Conservation (phyloP, 2,329 filamentous ascomycete species). For the Ambrosiella xylebori region DNA sequence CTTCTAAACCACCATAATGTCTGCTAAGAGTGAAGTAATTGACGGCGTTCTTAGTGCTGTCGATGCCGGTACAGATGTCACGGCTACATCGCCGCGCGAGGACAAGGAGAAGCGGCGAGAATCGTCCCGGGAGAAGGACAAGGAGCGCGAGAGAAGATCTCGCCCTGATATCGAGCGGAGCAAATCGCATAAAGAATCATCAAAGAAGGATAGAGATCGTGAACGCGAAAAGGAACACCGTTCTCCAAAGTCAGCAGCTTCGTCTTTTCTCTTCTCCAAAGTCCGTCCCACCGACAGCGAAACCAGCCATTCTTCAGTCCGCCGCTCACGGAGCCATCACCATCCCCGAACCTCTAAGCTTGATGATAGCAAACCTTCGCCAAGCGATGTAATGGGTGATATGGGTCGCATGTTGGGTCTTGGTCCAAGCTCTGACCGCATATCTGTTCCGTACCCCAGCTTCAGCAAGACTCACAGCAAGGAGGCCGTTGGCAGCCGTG, state of each 20-base stretch:
- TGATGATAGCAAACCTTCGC: not conserved
- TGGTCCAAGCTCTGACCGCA: slow-evolving; percentile 24
- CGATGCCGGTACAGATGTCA: slow-evolving; percentile 8
- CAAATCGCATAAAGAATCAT: slow-evolving; percentile 20
- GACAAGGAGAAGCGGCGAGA: slow-evolving; percentile 8
- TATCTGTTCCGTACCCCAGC: slow-evolving; percentile 54
- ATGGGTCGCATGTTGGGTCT: slow-evolving; percentile 4
- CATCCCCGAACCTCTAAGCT: slow-evolving; percentile 22
- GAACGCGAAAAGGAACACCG: slow-evolving; percentile 23
- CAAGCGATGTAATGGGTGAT: slow-evolving; percentile 10
- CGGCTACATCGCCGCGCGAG: slow-evolving; percentile 7
- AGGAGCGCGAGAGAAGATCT: slow-evolving; percentile 9
- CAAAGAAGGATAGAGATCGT: slow-evolving; percentile 20
- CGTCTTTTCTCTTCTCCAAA: slow-evolving; percentile 16
- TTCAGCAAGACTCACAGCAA: slow-evolving; percentile 89
- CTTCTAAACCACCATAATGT: slow-evolving; percentile 3
- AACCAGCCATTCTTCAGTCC: slow-evolving; percentile 18
- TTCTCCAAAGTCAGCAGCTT: slow-evolving; percentile 22
- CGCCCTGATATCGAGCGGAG: slow-evolving; percentile 14
- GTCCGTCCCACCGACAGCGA: slow-evolving; percentile 25
- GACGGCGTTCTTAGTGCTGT: slow-evolving; percentile 7
- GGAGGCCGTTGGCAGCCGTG: slow-evolving; percentile 54
- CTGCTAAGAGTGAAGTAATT: slow-evolving; percentile 10
- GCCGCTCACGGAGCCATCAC: slow-evolving; percentile 16
- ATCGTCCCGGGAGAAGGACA: slow-evolving; percentile 11